Evolutionary conservation across 306 rosid species (phyloP).

Genomic region (Pyrus betulifolia): DNA sequence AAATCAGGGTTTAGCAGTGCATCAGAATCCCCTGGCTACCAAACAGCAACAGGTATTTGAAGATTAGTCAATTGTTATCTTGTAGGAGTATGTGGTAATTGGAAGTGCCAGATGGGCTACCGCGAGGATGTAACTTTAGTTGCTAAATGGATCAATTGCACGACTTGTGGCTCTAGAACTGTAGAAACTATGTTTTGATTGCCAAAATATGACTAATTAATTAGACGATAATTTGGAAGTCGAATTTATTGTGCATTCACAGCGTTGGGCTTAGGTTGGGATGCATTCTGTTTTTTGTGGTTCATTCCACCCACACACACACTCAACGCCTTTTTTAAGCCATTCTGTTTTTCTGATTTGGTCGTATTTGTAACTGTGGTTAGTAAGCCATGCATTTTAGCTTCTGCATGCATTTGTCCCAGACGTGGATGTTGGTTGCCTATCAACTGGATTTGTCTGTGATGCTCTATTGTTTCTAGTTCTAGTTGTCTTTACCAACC

Average conservation of each 20-base stretch:
- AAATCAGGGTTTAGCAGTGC: conserved; percentile 51
- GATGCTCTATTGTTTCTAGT: neutral
- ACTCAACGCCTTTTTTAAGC: neutral
- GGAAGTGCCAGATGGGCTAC: neutral
- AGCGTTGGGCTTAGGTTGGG: neutral
- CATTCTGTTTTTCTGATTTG: neutral
- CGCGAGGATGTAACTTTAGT: neutral
- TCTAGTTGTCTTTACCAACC: neutral
- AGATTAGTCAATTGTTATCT: neutral
- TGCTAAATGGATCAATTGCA: neutral
- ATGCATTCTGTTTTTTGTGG: neutral
- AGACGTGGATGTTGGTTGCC: neutral
- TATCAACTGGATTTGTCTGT: neutral
- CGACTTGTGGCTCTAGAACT: neutral
- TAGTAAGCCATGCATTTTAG: neutral
- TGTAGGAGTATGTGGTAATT: neutral
- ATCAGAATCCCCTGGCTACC: conserved; percentile 50
- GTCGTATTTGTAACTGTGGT: neutral
- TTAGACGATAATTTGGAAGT: neutral
- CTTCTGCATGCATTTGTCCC: neutral
- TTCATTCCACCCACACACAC: too few species aligned
- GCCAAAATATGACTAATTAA: neutral
- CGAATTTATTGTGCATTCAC: neutral
- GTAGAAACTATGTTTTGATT: neutral
- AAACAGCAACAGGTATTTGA: conserved; percentile 68